These are phyloP conservation scores for Syzygium aqueum DNA, from an alignment of 345 rosid species.

Conservation along the genomic window DNA sequence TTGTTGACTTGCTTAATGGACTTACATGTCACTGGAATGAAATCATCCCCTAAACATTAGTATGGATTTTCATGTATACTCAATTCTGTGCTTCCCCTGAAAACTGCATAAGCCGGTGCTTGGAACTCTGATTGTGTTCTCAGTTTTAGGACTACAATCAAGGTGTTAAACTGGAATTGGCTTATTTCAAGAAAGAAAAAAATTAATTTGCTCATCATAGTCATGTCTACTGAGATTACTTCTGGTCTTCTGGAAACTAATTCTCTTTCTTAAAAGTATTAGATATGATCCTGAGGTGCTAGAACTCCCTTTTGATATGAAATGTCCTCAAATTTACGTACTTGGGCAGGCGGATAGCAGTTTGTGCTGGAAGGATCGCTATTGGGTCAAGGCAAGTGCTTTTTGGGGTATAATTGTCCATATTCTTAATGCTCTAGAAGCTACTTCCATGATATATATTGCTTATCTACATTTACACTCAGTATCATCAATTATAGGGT, in stretches of 20 bases:
- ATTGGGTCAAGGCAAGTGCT: conserved; percentile 93
- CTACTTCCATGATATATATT: neutral
- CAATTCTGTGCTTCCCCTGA: neutral
- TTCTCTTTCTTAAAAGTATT: neutral
- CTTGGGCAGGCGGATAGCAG: conserved; percentile 55
- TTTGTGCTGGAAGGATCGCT: conserved; percentile 68
- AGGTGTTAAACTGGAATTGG: neutral
- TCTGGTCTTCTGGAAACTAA: neutral
- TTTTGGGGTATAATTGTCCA: neutral
- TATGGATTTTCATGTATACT: neutral
- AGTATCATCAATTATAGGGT: neutral
- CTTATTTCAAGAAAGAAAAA: neutral
- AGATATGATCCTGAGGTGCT: neutral
- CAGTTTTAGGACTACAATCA: neutral
- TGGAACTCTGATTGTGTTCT: neutral
- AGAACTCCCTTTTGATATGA: neutral
- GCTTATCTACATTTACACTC: neutral
- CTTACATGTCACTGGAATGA: neutral
- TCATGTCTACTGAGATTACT: neutral
- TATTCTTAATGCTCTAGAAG: neutral
- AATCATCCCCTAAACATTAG: neutral
- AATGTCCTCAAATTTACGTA: neutral
- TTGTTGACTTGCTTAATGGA: neutral
- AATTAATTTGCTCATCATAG: neutral
- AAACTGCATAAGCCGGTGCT: neutral